Percentiles rank a stretch among this genome's conserved stretches.
These are phyloP conservation scores for Asclepias syriaca DNA, from an alignment of 257 asterid genomes.

Conservation along the genomic window DNA sequence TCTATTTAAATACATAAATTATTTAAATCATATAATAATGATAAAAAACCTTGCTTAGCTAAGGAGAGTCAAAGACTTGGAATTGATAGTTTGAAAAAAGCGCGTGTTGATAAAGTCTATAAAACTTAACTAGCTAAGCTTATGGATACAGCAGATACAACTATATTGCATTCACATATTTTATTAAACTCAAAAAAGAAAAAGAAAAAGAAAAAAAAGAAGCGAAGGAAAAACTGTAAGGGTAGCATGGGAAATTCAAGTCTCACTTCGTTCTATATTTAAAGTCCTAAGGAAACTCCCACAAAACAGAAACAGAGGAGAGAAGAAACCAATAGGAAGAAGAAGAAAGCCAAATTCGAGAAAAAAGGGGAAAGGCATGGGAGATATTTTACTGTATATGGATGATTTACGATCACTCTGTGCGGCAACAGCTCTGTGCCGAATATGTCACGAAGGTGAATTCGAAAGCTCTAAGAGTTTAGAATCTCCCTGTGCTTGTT, in stretches of 20 bases:
- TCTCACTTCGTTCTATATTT: constrained; percentile 11
- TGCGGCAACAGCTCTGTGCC: constrained; percentile 36
- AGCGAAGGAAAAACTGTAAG: constrained; percentile 11
- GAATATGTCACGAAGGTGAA: constrained; percentile 88
- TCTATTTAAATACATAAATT: too few species aligned
- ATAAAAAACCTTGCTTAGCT: too few species aligned
- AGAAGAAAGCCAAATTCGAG: not conserved
- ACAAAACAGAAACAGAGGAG: constrained; percentile 11
- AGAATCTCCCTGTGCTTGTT: constrained; percentile 84
- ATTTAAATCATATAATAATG: too few species aligned
- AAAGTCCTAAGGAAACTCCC: constrained; percentile 14
- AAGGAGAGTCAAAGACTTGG: not conserved
- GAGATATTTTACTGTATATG: constrained; percentile 42
- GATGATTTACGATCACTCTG: constrained; percentile 38
- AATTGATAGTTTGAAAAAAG: not conserved
- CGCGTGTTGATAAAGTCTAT: constrained; percentile 21
- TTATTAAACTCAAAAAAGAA: too few species aligned
- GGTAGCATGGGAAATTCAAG: constrained; percentile 34
- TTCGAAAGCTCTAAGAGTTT: constrained; percentile 49
- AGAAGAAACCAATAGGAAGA: constrained; percentile 19
- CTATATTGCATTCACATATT: not conserved
- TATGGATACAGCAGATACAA: not conserved
- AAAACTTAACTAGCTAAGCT: too few species aligned
- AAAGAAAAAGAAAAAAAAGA: too few species aligned
- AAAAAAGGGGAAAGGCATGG: constrained; percentile 28